Evolutionary conservation across 805 yeast species (phyloP).

Genomic region (Ogataea populi-albae): DNA sequence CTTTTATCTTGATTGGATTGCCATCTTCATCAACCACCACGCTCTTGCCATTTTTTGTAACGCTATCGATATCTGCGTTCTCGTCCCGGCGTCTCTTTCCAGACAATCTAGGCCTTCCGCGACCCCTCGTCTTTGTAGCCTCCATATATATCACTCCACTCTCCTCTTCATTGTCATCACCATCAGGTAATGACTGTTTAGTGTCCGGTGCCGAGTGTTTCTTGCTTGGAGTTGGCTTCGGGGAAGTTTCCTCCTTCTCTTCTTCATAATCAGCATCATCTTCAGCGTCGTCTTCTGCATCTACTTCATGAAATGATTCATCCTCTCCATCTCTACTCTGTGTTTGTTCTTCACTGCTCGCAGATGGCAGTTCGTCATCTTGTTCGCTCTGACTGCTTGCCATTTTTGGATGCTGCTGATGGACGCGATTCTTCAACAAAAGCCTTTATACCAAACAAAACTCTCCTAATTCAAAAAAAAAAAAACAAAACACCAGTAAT

Average conservation of each 20-base stretch:
- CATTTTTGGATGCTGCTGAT: no score
- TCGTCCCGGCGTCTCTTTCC: constrained; percentile 27
- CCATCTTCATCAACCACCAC: constrained; percentile 59
- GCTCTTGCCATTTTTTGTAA: constrained; percentile 32
- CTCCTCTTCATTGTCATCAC: constrained; percentile 27
- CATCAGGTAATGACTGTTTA: no score
- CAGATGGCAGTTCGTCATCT: constrained; percentile 1
- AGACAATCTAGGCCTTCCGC: constrained; percentile 32
- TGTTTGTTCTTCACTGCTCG: background rate
- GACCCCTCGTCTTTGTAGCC: constrained; percentile 24
- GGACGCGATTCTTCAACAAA: no score
- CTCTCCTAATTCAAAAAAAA: no score
- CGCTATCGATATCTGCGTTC: constrained; percentile 19
- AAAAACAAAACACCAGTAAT: no score
- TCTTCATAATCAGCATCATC: constrained; percentile 22
- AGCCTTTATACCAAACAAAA: no score
- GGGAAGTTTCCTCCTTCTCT: constrained; percentile 23
- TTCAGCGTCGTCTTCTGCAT: constrained; percentile 23
- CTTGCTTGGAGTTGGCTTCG: constrained; percentile 3
- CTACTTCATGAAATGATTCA: constrained; percentile 18
- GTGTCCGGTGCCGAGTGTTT: no score
- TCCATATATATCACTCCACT: constrained; percentile 20
- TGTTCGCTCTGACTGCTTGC: no score
- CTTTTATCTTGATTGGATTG: constrained; percentile 55
- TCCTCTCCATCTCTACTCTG: constrained; percentile 10